These are phyloP conservation scores for Aspergillus conjunctus DNA, from an alignment of 495 filamentous ascomycete species.

Conservation along the genomic window DNA sequence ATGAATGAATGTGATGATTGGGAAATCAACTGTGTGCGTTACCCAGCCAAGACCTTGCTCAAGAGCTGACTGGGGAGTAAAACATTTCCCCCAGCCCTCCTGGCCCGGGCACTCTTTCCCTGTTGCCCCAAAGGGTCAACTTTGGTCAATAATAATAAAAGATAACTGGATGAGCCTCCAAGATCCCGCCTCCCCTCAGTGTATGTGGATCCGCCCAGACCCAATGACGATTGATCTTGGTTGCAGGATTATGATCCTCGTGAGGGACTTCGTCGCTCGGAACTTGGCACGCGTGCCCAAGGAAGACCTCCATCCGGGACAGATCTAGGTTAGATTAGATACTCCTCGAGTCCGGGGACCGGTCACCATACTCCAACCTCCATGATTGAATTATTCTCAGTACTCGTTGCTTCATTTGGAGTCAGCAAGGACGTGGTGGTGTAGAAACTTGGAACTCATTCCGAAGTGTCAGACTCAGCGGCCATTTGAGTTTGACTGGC, in stretches of 20 bases:
- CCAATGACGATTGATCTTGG: slow-evolving; percentile 7
- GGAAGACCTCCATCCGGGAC: no score
- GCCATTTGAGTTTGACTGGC: neutral
- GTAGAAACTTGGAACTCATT: neutral
- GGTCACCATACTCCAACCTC: neutral
- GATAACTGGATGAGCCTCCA: neutral
- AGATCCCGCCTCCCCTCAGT: neutral
- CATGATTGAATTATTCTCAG: no score
- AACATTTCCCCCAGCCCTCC: slow-evolving; percentile 4
- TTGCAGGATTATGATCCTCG: slow-evolving; percentile 17
- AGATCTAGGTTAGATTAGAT: no score
- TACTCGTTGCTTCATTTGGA: neutral
- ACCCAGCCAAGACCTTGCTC: slow-evolving; percentile 12
- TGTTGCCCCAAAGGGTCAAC: neutral
- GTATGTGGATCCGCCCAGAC: slow-evolving; percentile 11
- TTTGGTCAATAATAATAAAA: slow-evolving; percentile 9
- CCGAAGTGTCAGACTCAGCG: neutral
- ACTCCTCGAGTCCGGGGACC: neutral
- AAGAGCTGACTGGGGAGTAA: neutral
- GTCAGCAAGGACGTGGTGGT: neutral
- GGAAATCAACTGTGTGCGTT: slow-evolving; percentile 12
- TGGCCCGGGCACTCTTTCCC: neutral
- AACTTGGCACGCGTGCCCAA: slow-evolving; percentile 11
- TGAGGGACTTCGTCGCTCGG: slow-evolving; percentile 4
- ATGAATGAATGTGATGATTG: neutral